Evolutionary conservation across 1,284 basidiomycete genomes (phyloP), one percentile per base, ranked within the genome.

Genomic region (Marasmius oreades): DNA sequence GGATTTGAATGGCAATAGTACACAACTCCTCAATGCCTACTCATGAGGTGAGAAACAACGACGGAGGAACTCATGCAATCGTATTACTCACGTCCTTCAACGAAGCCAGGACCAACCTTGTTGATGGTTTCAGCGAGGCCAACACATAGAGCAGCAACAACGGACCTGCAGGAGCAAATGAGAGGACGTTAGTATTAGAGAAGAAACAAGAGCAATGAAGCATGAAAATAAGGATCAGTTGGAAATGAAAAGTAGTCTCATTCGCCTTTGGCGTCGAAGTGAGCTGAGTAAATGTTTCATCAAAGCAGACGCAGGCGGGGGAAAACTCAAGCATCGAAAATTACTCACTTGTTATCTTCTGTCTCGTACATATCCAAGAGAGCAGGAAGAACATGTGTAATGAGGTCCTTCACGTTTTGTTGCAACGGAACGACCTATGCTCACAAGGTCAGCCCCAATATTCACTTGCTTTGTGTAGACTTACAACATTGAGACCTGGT

Each of bases 301-400:
- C 85, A 58, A 54, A 61, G 60, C 52, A 33, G 36, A 56, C 39
- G 23, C 12, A 34, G 37, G 39, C 20, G 11, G n/a, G 7, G 45
- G 51, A 57, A 20, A 55, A 36, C 12, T 50, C 47, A 53, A 43
- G n/a, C n/a, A n/a, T 20, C 33, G 53, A 60, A 54, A 50, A 51
- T 51, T 1, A 87, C 95, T 80, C 68, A 98, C 95, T 97, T 95
- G 79, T 98, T 95, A 68, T 99, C 97, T 74, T 99, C 96, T 8
- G 88, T 86, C 69, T 92, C 88, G 77, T 93, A 98, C 81, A 95
- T 88, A 59, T 95, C 92, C 62, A 98, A 72, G 44, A 99, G 80
- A 46, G 85, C 80, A 8, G 83, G 84, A 47, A 98, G 73, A 53
- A 90, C 82, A 62, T 91, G 87, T 26, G 83, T 80, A 59, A 94